Evolutionary conservation across 305 asterid genomes (phyloP).

Genomic region (Euphrasia arctica): DNA sequence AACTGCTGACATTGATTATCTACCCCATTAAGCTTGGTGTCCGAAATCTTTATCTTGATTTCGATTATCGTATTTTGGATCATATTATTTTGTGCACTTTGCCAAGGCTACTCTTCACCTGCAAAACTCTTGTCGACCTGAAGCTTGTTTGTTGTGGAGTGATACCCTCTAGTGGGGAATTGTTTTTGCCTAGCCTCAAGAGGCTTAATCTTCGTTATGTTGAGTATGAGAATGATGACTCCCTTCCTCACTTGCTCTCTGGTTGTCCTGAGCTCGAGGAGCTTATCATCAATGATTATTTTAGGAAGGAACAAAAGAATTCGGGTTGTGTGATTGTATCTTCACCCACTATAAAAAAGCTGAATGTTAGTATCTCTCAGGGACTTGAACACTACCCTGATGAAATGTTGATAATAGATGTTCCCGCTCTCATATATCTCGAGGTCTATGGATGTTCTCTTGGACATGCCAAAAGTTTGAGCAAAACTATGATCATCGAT

Average conservation of each 20-base stretch:
- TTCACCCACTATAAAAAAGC: slow-evolving; percentile 1
- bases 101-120: slow-evolving; percentile 19
- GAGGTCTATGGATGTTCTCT: not conserved
- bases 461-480: not conserved
- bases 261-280: too few species aligned
- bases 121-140: slow-evolving; percentile 19
- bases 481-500: not conserved
- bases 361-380: not conserved
- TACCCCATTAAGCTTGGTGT: not conserved
- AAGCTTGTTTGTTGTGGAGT: not conserved
- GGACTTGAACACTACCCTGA: not conserved
- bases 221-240: too few species aligned
- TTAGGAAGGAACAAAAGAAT: too few species aligned
- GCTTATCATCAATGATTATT: too few species aligned
- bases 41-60: not conserved
- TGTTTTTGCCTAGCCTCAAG: not conserved
- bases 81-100: not conserved
- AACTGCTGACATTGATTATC: slow-evolving; percentile 11
- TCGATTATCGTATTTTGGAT: not conserved
- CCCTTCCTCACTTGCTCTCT: too few species aligned
- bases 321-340: not conserved
- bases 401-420: not conserved
- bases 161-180: not conserved
- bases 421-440: too few species aligned
- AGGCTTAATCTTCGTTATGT: too few species aligned